Evolutionary conservation across 768 basidiomycete species (phyloP), one percentile per base, ranked within the genome.

Genomic region (Xerocomus potaroensis): DNA sequence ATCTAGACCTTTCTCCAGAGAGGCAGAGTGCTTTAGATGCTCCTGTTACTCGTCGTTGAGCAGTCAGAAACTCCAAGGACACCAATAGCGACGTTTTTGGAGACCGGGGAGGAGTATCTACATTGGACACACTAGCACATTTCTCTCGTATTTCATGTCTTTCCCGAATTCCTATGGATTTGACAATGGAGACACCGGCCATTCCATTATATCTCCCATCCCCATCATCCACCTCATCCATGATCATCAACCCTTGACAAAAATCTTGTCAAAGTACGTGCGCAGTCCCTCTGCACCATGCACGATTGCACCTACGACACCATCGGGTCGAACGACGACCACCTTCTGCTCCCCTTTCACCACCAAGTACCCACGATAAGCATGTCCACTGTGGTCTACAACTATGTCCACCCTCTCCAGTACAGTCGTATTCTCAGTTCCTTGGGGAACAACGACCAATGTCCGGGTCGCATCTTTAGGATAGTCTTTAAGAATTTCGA

Each of bases 311-410:
- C 75, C 77, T 4, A 73, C 61, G 10, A 71, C 65, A 14, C 71
- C 73, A 53, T 78, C 76, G 0, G 75, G 77, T n/a, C 77, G 59
- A 7, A 66, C 59, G 18, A 72, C 62, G 2, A 68, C 66, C 11
- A 72, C 58, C 32, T 53, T 59, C 16, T 55, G 69, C 16, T 63
- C 63, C 22, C 64, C 65, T 8, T 49, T 47, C 18, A 11, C 47
- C 11, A 58, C 58, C 47, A 63, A 55, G 61, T 77, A 78, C 0
- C 65, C 65, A 3, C 54, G 54, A 49, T 72, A 67, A 0, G 77
- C 74, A 38, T 72, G 67, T 5, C 69, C 72, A 4, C 48, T 53
- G 1, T 30, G 43, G 47, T 75, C 74, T 15, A 71, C 60, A 9
- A 76, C 45, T 11, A 70, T 60, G 24, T 61, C 65, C 45, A 60